phyloP scores from a whole-genome alignment of 192 early-diverging fungal species.

The Entomortierella chlamydospora region DNA sequence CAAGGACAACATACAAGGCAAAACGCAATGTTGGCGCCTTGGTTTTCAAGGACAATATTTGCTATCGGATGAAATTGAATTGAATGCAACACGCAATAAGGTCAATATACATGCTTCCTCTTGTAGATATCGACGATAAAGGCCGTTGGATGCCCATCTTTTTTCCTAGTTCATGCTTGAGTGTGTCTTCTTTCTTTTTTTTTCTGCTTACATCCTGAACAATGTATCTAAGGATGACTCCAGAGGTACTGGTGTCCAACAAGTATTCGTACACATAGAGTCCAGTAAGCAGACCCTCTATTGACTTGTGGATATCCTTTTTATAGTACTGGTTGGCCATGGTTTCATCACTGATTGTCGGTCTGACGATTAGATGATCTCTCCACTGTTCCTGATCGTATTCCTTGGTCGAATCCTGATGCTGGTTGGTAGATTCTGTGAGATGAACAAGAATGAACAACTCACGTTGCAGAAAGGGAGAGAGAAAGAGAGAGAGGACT shows the following conservation, averaged over 20 bases:
- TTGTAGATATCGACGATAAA: too few relatives aligned
- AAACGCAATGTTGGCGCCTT: slow-evolving; percentile 36
- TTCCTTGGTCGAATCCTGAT: background rate
- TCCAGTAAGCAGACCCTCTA: slow-evolving; percentile 35
- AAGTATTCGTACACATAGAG: slow-evolving; percentile 48
- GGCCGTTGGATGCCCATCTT: too few relatives aligned
- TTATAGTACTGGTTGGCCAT: slow-evolving; percentile 32
- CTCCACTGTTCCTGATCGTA: background rate
- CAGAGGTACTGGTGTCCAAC: slow-evolving; percentile 43
- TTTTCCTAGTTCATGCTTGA: background rate
- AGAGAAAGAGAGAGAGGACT: too few relatives aligned
- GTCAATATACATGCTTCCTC: too few relatives aligned
- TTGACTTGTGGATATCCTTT: slow-evolving; percentile 47
- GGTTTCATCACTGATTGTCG: background rate
- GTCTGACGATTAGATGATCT: background rate
- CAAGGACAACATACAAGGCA: slow-evolving; percentile 26
- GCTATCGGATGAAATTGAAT: slow-evolving; percentile 12
- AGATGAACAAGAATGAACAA: background rate
- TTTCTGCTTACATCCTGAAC: slow-evolving; percentile 43
- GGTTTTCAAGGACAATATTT: slow-evolving; percentile 37
- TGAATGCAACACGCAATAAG: background rate
- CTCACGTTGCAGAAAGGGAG: too few relatives aligned
- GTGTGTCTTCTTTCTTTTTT: background rate
- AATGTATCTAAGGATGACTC: slow-evolving; percentile 23
- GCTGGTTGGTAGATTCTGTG: background rate